A percentile compares a stretch with the other conserved stretches of the same genome.
Evolutionary conservation across 371 early-diverging fungal genomes (phyloP).

Genomic region (Lichtheimia hyalospora): DNA sequence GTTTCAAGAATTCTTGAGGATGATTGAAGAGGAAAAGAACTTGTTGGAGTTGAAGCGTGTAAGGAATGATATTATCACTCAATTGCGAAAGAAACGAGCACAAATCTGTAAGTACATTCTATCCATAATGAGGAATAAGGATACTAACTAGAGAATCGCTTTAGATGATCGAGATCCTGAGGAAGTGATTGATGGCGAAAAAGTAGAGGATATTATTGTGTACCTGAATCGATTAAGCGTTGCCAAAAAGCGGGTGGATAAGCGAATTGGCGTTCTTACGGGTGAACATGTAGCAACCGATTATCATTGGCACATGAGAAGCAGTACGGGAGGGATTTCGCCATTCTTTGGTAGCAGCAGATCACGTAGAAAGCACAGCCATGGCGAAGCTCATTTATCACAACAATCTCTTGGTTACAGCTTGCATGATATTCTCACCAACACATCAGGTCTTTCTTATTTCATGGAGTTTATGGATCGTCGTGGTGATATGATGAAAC

Average conservation of each 20-base stretch:
- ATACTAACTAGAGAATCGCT: neutral
- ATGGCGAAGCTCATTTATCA: neutral
- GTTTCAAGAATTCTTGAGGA: conserved; percentile 75
- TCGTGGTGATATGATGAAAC: conserved; percentile 58
- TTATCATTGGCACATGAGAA: too few relatives aligned
- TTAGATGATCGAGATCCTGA: conserved; percentile 64
- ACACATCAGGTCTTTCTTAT: conserved; percentile 68
- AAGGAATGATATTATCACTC: conserved; percentile 71
- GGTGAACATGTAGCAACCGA: conserved; percentile 50
- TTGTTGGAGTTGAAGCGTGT: conserved; percentile 64
- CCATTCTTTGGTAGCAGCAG: conserved; percentile 34
- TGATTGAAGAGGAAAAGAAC: conserved; percentile 73
- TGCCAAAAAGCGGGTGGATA: conserved; percentile 78
- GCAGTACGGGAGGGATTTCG: conserved; percentile 2
- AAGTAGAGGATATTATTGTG: conserved; percentile 70
- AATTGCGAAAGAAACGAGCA: conserved; percentile 70
- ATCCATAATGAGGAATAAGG: neutral
- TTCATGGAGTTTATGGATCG: conserved; percentile 87
- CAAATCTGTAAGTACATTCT: conserved; percentile 43
- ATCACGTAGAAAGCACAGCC: neutral
- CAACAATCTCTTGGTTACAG: conserved; percentile 16
- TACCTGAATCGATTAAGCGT: conserved; percentile 73
- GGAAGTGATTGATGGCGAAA: conserved; percentile 80
- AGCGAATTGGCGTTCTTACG: conserved; percentile 63
- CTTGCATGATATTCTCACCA: conserved; percentile 58